phyloP scores from a whole-genome alignment of 192 early-diverging fungal species.

The Mortierella antarctica region DNA sequence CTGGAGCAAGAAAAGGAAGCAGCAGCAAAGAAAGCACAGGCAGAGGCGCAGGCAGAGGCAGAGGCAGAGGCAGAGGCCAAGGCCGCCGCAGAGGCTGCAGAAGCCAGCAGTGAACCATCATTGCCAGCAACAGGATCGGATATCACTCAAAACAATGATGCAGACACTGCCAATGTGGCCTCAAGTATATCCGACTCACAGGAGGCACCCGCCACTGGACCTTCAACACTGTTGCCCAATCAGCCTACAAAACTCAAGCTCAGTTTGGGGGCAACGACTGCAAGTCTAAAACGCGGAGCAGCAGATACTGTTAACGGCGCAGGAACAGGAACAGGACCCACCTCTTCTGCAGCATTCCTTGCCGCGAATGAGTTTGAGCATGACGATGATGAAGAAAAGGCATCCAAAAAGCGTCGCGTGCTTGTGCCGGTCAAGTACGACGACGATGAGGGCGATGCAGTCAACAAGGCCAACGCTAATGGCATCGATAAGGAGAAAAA shows the following conservation, averaged over 20 bases:
- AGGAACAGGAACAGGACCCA: constrained; percentile 24
- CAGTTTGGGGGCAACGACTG: constrained; percentile 10
- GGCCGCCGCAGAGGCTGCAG: constrained; percentile 9
- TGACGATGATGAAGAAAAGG: constrained; percentile 67
- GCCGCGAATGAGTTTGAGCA: constrained; percentile 53
- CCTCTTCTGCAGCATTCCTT: constrained; percentile 6
- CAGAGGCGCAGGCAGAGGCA: constrained; percentile 31
- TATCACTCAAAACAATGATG: too few species aligned
- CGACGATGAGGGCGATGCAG: constrained; percentile 57
- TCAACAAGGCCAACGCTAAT: constrained; percentile 28
- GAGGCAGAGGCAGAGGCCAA: constrained; percentile 38
- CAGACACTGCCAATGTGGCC: too few species aligned
- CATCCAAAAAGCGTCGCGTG: constrained; percentile 56
- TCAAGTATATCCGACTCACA: constrained; percentile 2
- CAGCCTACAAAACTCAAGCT: constrained; percentile 36
- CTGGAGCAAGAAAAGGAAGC: constrained; percentile 66
- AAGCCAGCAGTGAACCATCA: constrained; percentile 6
- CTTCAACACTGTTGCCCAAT: constrained; percentile 14
- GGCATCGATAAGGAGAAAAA: constrained; percentile 70
- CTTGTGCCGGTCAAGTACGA: constrained; percentile 63
- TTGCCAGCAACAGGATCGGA: not conserved
- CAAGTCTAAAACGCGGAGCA: constrained; percentile 25
- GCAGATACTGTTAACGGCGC: constrained; percentile 33
- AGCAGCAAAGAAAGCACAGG: constrained; percentile 52
- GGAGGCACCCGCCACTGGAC: not conserved